phyloP scores from a whole-genome alignment of 1,284 basidiomycete genomes.

The Ceratobasidium sp. region DNA sequence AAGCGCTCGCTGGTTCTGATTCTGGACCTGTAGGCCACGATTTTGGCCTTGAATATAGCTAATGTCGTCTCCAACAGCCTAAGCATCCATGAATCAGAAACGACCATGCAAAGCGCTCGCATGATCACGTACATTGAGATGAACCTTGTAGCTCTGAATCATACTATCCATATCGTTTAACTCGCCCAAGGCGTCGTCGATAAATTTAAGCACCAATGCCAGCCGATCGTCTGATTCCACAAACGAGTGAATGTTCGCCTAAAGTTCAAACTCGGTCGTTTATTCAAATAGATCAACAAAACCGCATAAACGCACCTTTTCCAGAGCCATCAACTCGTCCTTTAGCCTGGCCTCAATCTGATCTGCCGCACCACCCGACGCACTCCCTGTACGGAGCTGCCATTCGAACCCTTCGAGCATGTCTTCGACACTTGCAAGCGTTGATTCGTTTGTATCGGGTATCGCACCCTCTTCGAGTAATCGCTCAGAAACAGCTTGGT shows the following conservation, averaged over 20 bases:
- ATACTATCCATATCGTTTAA: slow-evolving; percentile 87
- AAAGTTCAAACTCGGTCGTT: no score
- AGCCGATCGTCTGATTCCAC: slow-evolving; percentile 90
- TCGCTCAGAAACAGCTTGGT: slow-evolving; percentile 75
- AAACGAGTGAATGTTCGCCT: slow-evolving; percentile 98
- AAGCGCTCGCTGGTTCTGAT: slow-evolving; percentile 89
- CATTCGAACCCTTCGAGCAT: slow-evolving; percentile 99
- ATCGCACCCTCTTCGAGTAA: slow-evolving; percentile 65
- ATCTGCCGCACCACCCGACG: slow-evolving; percentile 76
- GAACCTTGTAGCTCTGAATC: slow-evolving; percentile 91
- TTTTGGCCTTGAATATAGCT: slow-evolving; percentile 96
- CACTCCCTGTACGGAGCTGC: slow-evolving; percentile 61
- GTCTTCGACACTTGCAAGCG: slow-evolving; percentile 91
- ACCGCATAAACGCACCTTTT: slow-evolving; percentile 84
- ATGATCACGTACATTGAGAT: slow-evolving; percentile 73
- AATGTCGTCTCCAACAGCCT: slow-evolving; percentile 96
- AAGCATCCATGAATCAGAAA: slow-evolving; percentile 13
- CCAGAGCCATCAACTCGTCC: slow-evolving; percentile 88
- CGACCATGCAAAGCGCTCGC: background rate
- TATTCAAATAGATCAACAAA: background rate
- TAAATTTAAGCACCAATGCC: slow-evolving; percentile 81
- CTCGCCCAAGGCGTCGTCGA: slow-evolving; percentile 86
- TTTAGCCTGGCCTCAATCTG: slow-evolving; percentile 85
- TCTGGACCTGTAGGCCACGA: slow-evolving; percentile 96
- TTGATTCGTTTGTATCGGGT: slow-evolving; percentile 64